Base-by-base conservation (phyloP, 805 yeast species). In the Pichia exigua region DNA sequence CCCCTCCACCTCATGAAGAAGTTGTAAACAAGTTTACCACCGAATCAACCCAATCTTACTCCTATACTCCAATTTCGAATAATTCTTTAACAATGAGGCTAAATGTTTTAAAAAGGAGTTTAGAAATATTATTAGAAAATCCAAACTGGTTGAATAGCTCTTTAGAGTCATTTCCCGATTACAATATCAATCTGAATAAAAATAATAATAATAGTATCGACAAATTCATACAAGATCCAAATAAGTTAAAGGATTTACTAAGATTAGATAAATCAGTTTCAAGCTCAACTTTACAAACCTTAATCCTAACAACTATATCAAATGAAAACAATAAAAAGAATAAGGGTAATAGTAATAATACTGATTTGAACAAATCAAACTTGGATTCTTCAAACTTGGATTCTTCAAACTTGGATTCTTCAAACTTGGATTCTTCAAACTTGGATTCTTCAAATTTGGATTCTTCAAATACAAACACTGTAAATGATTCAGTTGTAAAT, bases 41-140 rank as follows among this genome's bases (percentile, higher is more conserved):
- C 26, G 90, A 85, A 58, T 85, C 94, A 13, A 79, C 94, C 1
- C 91, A 86, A 63, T 85, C 95, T 2, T 88, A 85, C 62, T 87
- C 95, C 0, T 88, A 88, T 64, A 88, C 94, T 3, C 87, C 85
- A 49, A 69, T 87, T 51, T 83, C 92, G 1, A 94, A 91, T 11
- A 85, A 86, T 62, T 84, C 95, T 1, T 66, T 88, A 51, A 87
- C 94, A 0, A 77, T 87, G 46, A 72, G 96, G 51, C 67, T 88
- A 54, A 82, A 82, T 50, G 90, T 87, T 17, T 70, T 88, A 59
- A 86, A 83, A 61, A 70, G 94, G 57, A 85, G 95, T 7, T 67
- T 88, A 49, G 89, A 87, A 63, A 84, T 87, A 42, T 68, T 88
- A 41, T 71, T 83, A 48, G 85, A 82, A 40, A 70, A 86, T 49